A percentile compares a stretch with the other conserved stretches of the same genome.
Conservation (phyloP, 495 filamentous ascomycete genomes). For the Penicillium maclennaniae region DNA sequence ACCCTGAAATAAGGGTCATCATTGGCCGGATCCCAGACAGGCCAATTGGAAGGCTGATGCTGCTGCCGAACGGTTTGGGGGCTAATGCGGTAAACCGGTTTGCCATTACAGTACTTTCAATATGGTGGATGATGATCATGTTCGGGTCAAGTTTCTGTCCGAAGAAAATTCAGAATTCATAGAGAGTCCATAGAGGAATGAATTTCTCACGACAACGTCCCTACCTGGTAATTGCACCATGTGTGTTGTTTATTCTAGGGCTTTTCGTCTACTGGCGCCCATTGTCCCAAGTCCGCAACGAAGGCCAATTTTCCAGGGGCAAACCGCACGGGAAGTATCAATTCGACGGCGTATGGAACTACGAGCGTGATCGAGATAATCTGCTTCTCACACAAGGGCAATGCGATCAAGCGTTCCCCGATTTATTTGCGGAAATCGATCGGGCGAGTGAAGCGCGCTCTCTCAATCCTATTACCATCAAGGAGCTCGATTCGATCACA, state of each 20-base stretch:
- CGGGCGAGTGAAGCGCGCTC: constrained; percentile 21
- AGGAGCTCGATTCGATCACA: constrained; percentile 25
- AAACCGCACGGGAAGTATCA: neutral
- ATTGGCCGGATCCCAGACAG: neutral
- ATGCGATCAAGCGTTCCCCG: constrained; percentile 32
- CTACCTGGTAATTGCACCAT: neutral
- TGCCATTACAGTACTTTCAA: too few relatives aligned
- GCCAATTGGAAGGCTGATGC: neutral
- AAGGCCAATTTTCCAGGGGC: neutral
- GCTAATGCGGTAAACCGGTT: too few relatives aligned
- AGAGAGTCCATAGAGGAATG: neutral
- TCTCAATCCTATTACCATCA: constrained; percentile 18
- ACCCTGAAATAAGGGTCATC: neutral
- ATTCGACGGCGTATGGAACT: constrained; percentile 20
- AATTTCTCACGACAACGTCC: neutral
- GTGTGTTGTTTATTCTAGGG: neutral
- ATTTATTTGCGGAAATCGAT: constrained; percentile 32
- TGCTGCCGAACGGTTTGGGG: neutral
- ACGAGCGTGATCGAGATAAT: constrained; percentile 20
- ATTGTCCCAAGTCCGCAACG: neutral
- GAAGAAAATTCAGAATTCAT: too few relatives aligned
- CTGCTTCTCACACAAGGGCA: constrained; percentile 21
- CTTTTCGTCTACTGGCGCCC: neutral
- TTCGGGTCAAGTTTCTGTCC: too few relatives aligned
- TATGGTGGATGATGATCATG: too few relatives aligned